Base-by-base conservation (phyloP, 1,139 yeast species). In the Hansenula sp. region DNA sequence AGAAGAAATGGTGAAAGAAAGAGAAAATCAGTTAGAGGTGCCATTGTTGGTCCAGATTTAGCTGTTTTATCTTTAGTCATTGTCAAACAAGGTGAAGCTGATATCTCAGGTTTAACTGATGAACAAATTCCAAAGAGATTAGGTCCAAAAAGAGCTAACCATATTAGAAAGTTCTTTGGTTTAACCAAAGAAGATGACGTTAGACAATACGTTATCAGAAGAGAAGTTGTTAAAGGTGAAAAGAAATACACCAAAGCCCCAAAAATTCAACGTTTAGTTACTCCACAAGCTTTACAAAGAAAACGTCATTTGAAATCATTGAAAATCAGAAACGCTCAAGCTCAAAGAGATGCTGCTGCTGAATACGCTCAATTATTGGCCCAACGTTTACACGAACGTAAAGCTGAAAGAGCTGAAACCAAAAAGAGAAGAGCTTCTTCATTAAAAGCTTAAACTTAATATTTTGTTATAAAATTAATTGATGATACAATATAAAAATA, bases 1-100 rank as follows among this genome's bases (percentile, higher is more conserved):
- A 94, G 99, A 84, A 89, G 99, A 80, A 70, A 76, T 60, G 99
- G 99, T 84, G 99, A 93, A 84, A 89, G 99, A 81, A 93, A 93
- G 96, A 91, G 99, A 84, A 93, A 93, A 87, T 89, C 97, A 59
- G 98, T 93, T 67, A 91, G 99, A 82, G 99, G 99, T 72, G 93
- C 98, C 79, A 93, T 93, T 70, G 97, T 93, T 66, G 96, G 89
- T 70, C 84, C 88, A 73, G 99, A 93, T 77, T 81, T 94, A 72
- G 89, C 99, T 67, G 99, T 88, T 63, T 81, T 93, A 64, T 81
- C 98, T 60, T 84, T 93, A 68, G 82, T 91, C 65, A 77, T 93
- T 74, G 91, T 87, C 76, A 93, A 93, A 84, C 96, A 89, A 79
- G 99, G 99, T 76, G 99, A 93, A 56, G 70, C 76, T 61, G 99